Base-by-base conservation (phyloP, 257 asterid genomes). In the Nemophila menziesii region DNA sequence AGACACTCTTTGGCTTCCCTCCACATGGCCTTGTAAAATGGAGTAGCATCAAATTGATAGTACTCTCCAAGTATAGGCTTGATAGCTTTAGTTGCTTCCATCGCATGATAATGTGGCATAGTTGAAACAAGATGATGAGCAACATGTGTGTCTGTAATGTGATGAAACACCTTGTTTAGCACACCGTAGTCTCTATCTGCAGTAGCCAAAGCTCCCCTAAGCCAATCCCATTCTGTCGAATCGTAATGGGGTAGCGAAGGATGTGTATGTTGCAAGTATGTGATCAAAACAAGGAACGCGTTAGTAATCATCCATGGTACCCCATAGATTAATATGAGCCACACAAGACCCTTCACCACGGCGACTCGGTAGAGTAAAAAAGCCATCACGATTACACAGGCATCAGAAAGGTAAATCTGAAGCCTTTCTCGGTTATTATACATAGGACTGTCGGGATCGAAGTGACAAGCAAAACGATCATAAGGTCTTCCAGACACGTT, bases 161-260 rank as follows among this genome's bases (percentile, higher is more conserved):
- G 73, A 34, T 79, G 92, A 68, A 79, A 76, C 3, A 79, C 76
- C 46, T 70, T 73, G 54, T 73, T 79, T 40, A 79, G 61, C 33
- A 76, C 52, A 0, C 92, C 80, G 7, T 73, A 79, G 51, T 79
- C 86, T 56, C 92, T 52, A 22, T 79, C 92, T 4, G 69, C 64
- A 2, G 86, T 76, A 3, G 92, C 82, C 64, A 79, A 53, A n/a
- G 92, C 83, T 37, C 90, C 84, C 57, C 80, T 63, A 21, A 79
- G 72, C 92, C 92, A 79, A 39, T 76, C 86, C 86, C 92, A 76
- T 41, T 79, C 86, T 1, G 77, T 49, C 0, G 92, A 67, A 29
- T 79, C 80, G 13, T 76, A 79, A 44, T 73, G 86, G 4, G 92
- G 86, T 66, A 79, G 45, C 10, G 86, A 48, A 0, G 86, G 82